Conservation (phyloP, 2,329 filamentous ascomycete species). For the Whalleya microplaca region DNA sequence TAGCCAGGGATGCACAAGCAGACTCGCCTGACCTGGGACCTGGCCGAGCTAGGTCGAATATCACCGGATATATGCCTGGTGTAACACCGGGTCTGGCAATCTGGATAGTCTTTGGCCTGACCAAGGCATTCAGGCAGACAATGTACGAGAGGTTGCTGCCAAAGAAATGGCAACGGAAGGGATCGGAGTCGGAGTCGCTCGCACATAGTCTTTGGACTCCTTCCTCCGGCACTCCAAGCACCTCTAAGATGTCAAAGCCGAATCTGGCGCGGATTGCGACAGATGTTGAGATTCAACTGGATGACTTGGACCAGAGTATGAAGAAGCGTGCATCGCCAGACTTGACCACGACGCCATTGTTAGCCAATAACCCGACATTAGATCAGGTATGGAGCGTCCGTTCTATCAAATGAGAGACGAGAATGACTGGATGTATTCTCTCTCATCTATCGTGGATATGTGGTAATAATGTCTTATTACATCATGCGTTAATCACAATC, state of each 20-base stretch:
- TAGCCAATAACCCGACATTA: neutral
- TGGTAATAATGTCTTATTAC: no score
- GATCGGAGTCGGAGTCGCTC: neutral
- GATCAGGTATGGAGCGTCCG: neutral
- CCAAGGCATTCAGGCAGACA: constrained; percentile 25
- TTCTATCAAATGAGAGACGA: neutral
- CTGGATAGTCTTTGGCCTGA: constrained; percentile 31
- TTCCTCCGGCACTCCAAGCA: neutral
- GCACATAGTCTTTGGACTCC: neutral
- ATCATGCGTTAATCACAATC: no score
- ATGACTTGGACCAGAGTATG: constrained; percentile 2
- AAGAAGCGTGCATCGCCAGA: constrained; percentile 15
- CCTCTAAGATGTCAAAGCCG: neutral
- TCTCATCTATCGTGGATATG: no score
- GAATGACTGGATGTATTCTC: neutral
- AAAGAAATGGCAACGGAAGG: constrained; percentile 11
- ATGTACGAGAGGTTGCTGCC: constrained; percentile 29
- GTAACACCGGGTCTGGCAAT: constrained; percentile 32
- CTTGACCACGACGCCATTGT: constrained; percentile 3
- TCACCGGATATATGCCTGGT: constrained; percentile 31
- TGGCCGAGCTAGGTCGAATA: constrained; percentile 27
- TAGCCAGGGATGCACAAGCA: constrained; percentile 24
- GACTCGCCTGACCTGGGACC: constrained; percentile 25
- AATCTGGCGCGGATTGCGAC: constrained; percentile 9
- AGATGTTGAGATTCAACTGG: constrained; percentile 16